Conservation (phyloP, 2,329 filamentous ascomycete species). For the Alternaria arborescens region DNA sequence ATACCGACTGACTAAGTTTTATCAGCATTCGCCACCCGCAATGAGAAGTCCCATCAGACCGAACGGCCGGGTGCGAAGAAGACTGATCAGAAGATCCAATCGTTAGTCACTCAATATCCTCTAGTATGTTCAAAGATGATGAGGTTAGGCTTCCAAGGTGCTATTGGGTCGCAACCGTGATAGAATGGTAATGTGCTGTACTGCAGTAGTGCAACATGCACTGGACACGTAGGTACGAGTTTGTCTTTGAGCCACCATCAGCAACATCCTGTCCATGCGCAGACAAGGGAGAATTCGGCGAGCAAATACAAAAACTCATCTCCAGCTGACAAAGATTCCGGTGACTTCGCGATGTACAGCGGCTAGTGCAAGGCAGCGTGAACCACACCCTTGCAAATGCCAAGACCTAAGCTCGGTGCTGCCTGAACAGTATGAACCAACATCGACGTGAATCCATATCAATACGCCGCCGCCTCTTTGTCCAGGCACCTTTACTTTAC, state of each 20-base stretch:
- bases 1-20: background rate
- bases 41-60: background rate
- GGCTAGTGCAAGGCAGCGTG: conserved; percentile 23
- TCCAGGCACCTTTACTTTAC: conserved; percentile 26
- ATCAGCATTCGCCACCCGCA: background rate
- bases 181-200: background rate
- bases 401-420: conserved; percentile 38
- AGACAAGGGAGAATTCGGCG: background rate
- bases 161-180: background rate
- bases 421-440: conserved; percentile 36
- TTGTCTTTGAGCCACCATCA: background rate
- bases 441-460: conserved; percentile 35
- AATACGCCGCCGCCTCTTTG: conserved; percentile 37
- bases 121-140: background rate
- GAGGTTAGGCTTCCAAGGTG: background rate
- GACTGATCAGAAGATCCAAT: no score
- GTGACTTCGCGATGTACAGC: conserved; percentile 3
- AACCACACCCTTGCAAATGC: conserved; percentile 21
- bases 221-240: background rate
- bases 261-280: background rate
- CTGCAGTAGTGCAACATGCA: background rate
- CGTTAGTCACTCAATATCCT: background rate
- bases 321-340: background rate
- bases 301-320: background rate
- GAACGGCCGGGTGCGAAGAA: background rate